Conservation (phyloP, 805 yeast species). For the Wickerhamiella brachini region DNA sequence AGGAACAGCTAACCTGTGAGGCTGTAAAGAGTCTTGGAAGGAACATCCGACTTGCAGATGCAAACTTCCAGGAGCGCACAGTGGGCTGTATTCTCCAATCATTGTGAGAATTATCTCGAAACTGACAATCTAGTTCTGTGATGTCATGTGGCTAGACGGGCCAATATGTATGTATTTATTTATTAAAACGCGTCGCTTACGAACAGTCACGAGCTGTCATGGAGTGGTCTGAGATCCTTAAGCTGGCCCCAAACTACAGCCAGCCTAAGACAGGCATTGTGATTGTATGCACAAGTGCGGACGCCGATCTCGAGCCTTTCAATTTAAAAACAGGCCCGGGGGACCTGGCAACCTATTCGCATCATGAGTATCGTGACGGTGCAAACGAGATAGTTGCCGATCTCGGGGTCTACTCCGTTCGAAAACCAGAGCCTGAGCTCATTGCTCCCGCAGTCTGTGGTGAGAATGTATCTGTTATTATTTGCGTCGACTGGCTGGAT, state of each 20-base stretch:
- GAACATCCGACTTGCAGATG: too few relatives aligned
- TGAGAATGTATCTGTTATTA: neutral
- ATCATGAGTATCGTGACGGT: neutral
- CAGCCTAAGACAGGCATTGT: neutral
- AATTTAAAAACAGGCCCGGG: neutral
- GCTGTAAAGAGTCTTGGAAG: neutral
- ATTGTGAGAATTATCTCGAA: too few relatives aligned
- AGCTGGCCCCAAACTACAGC: neutral
- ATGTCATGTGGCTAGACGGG: too few relatives aligned
- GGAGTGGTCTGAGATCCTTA: neutral
- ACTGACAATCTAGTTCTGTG: too few relatives aligned
- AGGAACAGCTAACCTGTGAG: neutral
- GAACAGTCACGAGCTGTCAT: neutral
- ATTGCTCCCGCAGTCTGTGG: neutral
- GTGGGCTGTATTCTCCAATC: too few relatives aligned
- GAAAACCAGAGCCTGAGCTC: neutral
- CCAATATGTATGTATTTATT: neutral
- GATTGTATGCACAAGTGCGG: neutral
- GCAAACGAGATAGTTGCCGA: neutral
- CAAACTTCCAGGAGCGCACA: too few relatives aligned
- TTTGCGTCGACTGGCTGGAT: slow-evolving; percentile 3
- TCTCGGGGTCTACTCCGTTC: neutral
- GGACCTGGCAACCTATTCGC: neutral
- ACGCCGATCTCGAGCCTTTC: neutral
- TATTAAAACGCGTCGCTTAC: neutral